Evolutionary conservation across 148 eudicot genomes (phyloP), one percentile per base, ranked within the genome.

Genomic region (Cornus kousa): DNA sequence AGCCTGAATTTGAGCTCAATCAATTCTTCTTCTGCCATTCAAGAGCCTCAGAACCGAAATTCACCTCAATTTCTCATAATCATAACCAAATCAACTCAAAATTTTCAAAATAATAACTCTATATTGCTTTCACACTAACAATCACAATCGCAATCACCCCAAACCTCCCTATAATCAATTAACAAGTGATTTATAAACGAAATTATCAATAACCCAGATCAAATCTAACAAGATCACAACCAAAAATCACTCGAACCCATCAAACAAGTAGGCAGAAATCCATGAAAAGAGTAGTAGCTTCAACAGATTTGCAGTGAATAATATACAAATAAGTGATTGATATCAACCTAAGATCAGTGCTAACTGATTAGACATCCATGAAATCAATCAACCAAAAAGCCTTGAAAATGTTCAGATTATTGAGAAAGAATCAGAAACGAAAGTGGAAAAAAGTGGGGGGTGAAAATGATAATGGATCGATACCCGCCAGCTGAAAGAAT

Each of bases 1-100:
- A 91, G 85, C 88, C 91, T 85, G 79, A 93, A 93, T 84, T 90
- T 93, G 60, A 93, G 80, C 69, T 93, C 97, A 74, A 91, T 86
- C 77, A 89, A 81, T 75, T 91, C 94, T 80, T 91, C 92, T 82
- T 74, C 92, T 78, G 93, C 91, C 94, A 91, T 91, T 78, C 70
- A 86, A 85, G 5, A 40, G 31, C 78, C 59, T 81, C 68, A 78
- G 39, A 79, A 48, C 13, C 53, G 46, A 68, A 79, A 32, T 53
- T 48, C 74, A 71, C 81, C 77, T 77, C 82, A 83, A 77, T 71
- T 74, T 55, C 50, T 82, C 67, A 80, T 53, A 67, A 80, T 46
- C 74, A 70, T 33, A 65, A 57, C 24, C 19, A 72, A 50, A 77
- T 81, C 80, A 78, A 77, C 60, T 65, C 66, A 71, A 50, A 77